Conservation (phyloP, 768 basidiomycete species). For the Mrakia blollopis region DNA sequence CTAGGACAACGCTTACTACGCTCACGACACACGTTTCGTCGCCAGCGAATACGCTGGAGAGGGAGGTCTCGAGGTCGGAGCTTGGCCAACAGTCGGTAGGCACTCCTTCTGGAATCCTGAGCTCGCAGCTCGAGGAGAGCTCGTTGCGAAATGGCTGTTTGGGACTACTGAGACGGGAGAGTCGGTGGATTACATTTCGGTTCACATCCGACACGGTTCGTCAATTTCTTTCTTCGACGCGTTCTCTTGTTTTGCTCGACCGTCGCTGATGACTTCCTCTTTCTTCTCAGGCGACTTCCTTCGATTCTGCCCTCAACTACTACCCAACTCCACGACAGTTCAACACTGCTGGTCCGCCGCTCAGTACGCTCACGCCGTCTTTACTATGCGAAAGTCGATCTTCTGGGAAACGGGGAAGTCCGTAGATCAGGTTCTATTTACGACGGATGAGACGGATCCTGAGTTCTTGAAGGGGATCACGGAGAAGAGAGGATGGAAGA, state of each 20-base stretch:
- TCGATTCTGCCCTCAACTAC: neutral
- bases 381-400: neutral
- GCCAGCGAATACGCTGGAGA: constrained; percentile 3
- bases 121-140: neutral
- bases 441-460: neutral
- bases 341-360: neutral
- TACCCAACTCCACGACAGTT: neutral
- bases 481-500: neutral
- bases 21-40: neutral
- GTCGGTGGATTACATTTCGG: neutral
- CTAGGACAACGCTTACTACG: constrained; percentile 8
- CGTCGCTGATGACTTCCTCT: neutral
- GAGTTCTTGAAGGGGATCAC: neutral
- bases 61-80: neutral
- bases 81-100: neutral
- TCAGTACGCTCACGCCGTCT: neutral
- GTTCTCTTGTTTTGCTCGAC: neutral
- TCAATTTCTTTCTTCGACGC: neutral
- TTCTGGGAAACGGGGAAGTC: neutral
- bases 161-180: too few relatives aligned
- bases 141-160: neutral
- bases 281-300: neutral
- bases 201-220: neutral
- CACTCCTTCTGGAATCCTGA: neutral
- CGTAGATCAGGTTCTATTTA: neutral